phyloP scores from a whole-genome alignment of 768 basidiomycete species.

The Hydnomerulius pinastri region DNA sequence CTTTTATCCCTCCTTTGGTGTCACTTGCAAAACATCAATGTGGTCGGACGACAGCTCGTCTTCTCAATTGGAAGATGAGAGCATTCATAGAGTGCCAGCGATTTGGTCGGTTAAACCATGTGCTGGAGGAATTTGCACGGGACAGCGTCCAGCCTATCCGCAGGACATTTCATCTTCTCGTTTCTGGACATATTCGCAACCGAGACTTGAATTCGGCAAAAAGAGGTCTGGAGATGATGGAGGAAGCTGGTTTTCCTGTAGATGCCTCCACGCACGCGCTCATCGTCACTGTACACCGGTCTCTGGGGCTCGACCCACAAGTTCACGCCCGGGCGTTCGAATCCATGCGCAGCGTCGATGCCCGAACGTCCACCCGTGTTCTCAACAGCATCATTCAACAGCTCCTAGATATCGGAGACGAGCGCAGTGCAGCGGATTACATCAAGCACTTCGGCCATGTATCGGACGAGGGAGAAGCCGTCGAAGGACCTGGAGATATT shows the following conservation, averaged over 20 bases:
- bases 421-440: conserved; percentile 45
- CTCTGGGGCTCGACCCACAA: conserved; percentile 56
- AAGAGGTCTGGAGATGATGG: conserved; percentile 57
- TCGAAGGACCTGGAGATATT: conserved; percentile 20
- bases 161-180: conserved; percentile 68
- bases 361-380: conserved; percentile 47
- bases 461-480: conserved; percentile 24
- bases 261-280: conserved; percentile 61
- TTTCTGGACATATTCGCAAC: conserved; percentile 71
- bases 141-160: conserved; percentile 50
- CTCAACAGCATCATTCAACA: conserved; percentile 72
- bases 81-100: conserved; percentile 57
- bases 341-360: conserved; percentile 43
- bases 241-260: conserved; percentile 50
- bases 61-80: conserved; percentile 72
- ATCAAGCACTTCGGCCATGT: conserved; percentile 49
- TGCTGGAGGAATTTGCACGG: conserved; percentile 52
- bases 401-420: conserved; percentile 56
- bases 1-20: conserved; percentile 47
- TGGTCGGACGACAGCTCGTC: conserved; percentile 49
- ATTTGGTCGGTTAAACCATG: conserved; percentile 45
- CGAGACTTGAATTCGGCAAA: conserved; percentile 59
- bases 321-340: conserved; percentile 55
- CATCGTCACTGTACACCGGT: conserved; percentile 58
- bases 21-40: conserved; percentile 50